Base-by-base conservation (phyloP, 1,139 yeast genomes). In the Blastobotrys apis region DNA sequence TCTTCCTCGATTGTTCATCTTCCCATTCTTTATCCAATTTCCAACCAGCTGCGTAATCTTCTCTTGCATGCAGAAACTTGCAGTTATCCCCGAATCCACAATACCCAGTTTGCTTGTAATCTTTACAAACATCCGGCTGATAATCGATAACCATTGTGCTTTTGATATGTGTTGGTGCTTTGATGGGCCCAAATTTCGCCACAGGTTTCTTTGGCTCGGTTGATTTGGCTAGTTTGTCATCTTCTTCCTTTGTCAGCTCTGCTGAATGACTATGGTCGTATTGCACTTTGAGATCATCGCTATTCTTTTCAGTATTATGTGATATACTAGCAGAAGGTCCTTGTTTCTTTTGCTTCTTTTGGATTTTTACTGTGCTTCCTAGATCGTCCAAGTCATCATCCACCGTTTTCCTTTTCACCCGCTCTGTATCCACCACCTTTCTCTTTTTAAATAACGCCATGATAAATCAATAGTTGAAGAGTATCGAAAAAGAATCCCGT, bases 61-160 rank as follows among this genome's bases (percentile, higher is more conserved):
- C 96, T 60, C 98, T 68, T 10, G 85, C 77, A 60, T 94, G 98
- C 25, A 92, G 64, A 63, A 94, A 94, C 67, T 92, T 94, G 68
- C 99, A 94, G n/a, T 94, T 83, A 58, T 94, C 98, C 6, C 99
- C 99, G 61, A 83, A 94, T 4, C 97, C 97, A 71, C 98, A 94
- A 60, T 80, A 90, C 0, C 98, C 98, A 0, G 95, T 90, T 55
- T 84, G 87, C 49, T 81, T 77, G 63, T 77, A 94, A 63, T 94
- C 97, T 58, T 92, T 94, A 61, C 98, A 94, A 2, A 94, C 83
- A 60, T 92, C 97, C 0, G 95, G 94, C 59, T 87, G 96, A 61
- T 83, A 92, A 58, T 92, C 98, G 30, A 85, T 75, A n/a, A 82
- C 69, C 1, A 86, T 79, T 0, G 92, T 84, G n/a, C 81, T 73